These are phyloP conservation scores for Jatropha multifida DNA, from an alignment of 441 rosid genomes.

Conservation along the genomic window DNA sequence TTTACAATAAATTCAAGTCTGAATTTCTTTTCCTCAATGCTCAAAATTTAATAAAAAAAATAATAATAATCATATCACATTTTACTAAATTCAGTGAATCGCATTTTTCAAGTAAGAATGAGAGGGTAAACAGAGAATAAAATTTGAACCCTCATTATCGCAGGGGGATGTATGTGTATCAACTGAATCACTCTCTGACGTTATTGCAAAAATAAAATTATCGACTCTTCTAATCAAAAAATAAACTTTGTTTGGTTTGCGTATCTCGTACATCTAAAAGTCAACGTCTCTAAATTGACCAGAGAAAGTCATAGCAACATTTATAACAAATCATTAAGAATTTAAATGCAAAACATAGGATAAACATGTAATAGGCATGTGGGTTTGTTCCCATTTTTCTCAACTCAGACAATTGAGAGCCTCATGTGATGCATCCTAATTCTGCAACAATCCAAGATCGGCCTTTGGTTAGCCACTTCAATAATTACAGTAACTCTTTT, in stretches of 20 bases:
- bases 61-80: too few species aligned
- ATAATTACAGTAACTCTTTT: not conserved
- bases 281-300: conserved; percentile 21
- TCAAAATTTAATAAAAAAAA: too few species aligned
- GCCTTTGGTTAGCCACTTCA: not conserved
- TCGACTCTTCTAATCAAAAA: too few species aligned
- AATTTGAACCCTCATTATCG: too few species aligned
- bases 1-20: too few species aligned
- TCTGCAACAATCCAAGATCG: not conserved
- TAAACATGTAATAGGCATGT: conserved; percentile 9
- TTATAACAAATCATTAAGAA: not conserved
- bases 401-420: conserved; percentile 11
- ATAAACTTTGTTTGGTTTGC: not conserved
- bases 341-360: not conserved
- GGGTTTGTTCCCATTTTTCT: conserved; percentile 23
- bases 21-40: too few species aligned
- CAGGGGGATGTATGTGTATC: too few species aligned
- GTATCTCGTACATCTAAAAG: not conserved
- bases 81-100: too few species aligned
- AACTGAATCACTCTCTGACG: too few species aligned
- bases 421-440: conserved; percentile 12
- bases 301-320: not conserved
- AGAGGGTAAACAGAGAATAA: too few species aligned
- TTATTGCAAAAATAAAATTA: too few species aligned
- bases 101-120: too few species aligned